Evolutionary conservation across 495 filamentous ascomycete genomes (phyloP).

Genomic region (Penicillium lagena): DNA sequence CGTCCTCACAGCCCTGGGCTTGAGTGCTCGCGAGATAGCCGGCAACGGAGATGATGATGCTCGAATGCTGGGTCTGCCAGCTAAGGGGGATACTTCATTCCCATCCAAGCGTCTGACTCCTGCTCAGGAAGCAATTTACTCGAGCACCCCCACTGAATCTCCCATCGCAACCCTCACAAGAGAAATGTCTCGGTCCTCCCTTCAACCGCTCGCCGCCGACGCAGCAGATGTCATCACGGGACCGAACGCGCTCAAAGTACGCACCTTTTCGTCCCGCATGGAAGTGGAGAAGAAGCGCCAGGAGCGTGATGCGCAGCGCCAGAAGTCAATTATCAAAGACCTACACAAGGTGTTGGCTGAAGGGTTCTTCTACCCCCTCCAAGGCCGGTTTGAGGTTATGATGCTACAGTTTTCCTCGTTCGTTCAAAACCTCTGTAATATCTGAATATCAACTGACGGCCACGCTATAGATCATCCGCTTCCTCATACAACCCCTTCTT

Average conservation of each 20-base stretch:
- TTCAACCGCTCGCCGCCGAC: conserved; percentile 70
- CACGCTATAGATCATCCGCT: conserved; percentile 22
- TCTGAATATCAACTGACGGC: neutral
- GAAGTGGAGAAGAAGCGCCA: conserved; percentile 59
- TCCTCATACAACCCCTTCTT: conserved; percentile 34
- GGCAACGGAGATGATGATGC: conserved; percentile 65
- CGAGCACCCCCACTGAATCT: conserved; percentile 25
- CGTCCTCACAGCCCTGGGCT: conserved; percentile 72
- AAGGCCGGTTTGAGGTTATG: conserved; percentile 40
- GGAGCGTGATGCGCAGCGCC: conserved; percentile 32
- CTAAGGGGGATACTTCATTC: conserved; percentile 45
- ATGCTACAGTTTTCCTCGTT: conserved; percentile 39
- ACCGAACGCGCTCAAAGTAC: conserved; percentile 77
- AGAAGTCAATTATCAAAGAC: conserved; percentile 59
- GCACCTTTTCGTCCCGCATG: conserved; percentile 69
- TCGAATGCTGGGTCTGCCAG: conserved; percentile 29
- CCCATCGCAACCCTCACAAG: conserved; percentile 56
- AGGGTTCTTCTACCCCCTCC: conserved; percentile 77
- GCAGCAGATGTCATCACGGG: conserved; percentile 64
- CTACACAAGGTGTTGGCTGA: conserved; percentile 68
- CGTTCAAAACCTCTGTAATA: conserved; percentile 1
- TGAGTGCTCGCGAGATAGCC: conserved; percentile 82
- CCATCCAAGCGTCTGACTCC: conserved; percentile 68
- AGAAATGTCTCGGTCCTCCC: conserved; percentile 59
- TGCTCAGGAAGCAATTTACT: conserved; percentile 44